Evolutionary conservation across 805 yeast species (phyloP), one percentile per base, ranked within the genome.

Genomic region (Phaffomyces antillensis): DNA sequence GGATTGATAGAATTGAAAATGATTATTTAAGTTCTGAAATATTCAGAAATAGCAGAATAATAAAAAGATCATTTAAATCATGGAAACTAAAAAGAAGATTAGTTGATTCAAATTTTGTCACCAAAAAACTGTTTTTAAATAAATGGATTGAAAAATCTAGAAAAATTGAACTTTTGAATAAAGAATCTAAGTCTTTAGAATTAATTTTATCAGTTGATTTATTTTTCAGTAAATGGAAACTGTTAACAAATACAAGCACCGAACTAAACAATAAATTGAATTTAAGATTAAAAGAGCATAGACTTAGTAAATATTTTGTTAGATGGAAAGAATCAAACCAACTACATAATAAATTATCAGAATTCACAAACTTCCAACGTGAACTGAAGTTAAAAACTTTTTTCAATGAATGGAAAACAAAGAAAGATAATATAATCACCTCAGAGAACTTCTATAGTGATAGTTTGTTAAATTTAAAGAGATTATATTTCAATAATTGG

Each of bases 191-290:
- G 7, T 42, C 42, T 3, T 33, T 56, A 2, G 59, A 58, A 28
- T 9, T 45, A 17, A 54, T 47, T 5, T 42, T 59, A 9, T 56
- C 50, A 34, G 60, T 51, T 28, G 62, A 61, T 1, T 56, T 45
- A 39, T 49, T 59, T 42, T 55, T 59, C 37, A 32, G 48, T 7
- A 59, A 50, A 45, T 59, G 63, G 62, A 50, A 39, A 16, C n/a
- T 23, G 5, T n/a, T 36, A 2, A 11, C 47, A 5, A 23, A 38
- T 2, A n/a, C 12, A 16, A 43, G 6, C 11, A 7, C 16, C 12
- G 20, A 23, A 7, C 32, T 16, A 35, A 7, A 24, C 5, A 7
- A 26, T 24, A 37, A 25, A 17, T 31, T 23, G 32, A 24, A 24
- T n/a, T n/a, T 35, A 23, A 23, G 15, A 11, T 20, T 18, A n/a